These are phyloP conservation scores for Calonectria pseudoreteaudii DNA, from an alignment of 2,329 filamentous ascomycete genomes.

Conservation along the genomic window DNA sequence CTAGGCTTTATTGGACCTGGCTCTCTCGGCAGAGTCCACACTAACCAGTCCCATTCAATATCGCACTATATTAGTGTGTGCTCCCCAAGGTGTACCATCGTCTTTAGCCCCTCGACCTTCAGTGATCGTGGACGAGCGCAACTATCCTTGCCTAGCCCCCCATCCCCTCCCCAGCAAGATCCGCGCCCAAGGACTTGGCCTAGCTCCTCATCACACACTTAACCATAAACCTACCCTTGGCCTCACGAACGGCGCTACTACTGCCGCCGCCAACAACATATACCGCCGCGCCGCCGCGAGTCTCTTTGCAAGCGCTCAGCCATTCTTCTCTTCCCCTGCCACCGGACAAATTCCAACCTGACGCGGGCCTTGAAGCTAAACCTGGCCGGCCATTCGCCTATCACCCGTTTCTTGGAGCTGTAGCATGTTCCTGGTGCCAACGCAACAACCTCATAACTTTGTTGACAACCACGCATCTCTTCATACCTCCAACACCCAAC, in stretches of 20 bases:
- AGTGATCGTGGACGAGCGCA: constrained; percentile 46
- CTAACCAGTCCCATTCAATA: constrained; percentile 47
- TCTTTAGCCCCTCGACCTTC: constrained; percentile 44
- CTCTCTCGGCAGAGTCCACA: constrained; percentile 48
- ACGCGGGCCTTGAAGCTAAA: constrained; percentile 50
- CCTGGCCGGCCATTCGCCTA: constrained; percentile 45
- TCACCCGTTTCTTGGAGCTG: constrained; percentile 45
- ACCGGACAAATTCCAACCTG: constrained; percentile 45
- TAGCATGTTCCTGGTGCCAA: constrained; percentile 51
- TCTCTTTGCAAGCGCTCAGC: constrained; percentile 46
- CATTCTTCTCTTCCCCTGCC: constrained; percentile 43
- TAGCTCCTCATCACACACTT: constrained; percentile 48
- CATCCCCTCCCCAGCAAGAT: constrained; percentile 46
- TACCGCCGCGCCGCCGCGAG: constrained; percentile 50
- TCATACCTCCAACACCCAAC: constrained; percentile 35
- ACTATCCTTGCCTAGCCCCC: constrained; percentile 47
- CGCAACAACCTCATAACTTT: constrained; percentile 48
- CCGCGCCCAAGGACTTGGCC: constrained; percentile 48
- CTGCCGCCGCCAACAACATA: constrained; percentile 51
- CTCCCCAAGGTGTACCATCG: constrained; percentile 50
- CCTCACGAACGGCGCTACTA: constrained; percentile 47
- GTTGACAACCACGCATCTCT: constrained; percentile 42
- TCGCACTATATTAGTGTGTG: constrained; percentile 55
- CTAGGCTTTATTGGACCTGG: constrained; percentile 52
- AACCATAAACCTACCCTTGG: constrained; percentile 46